These are phyloP conservation scores for Asterionellopsis glacialis DNA, from an alignment of 108 stramenopile genomes.

Conservation along the genomic window DNA sequence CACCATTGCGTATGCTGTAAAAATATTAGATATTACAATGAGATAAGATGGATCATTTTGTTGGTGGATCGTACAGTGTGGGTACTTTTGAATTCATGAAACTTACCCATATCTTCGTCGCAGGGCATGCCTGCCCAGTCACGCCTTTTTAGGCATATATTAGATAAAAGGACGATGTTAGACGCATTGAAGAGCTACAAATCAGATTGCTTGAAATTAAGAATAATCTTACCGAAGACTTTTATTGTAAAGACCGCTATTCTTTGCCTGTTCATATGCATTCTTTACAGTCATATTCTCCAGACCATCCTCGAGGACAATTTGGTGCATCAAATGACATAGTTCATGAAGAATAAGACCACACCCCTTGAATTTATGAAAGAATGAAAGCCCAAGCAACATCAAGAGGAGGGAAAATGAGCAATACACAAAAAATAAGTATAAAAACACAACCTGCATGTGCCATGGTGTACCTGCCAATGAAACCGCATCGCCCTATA, in stretches of 20 bases:
- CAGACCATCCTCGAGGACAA: slow-evolving; percentile 55
- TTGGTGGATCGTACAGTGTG: background rate
- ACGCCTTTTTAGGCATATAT: slow-evolving; percentile 23
- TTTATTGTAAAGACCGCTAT: slow-evolving; percentile 48
- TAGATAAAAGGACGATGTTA: background rate
- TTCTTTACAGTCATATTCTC: slow-evolving; percentile 39
- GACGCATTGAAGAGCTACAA: background rate
- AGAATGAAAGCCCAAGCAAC: too few species aligned
- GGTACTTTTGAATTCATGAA: background rate
- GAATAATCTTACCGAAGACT: slow-evolving; percentile 25
- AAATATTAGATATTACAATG: background rate
- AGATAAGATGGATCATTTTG: background rate
- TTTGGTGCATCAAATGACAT: slow-evolving; percentile 82
- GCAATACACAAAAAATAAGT: too few species aligned
- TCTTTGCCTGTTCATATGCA: slow-evolving; percentile 31
- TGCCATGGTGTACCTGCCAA: slow-evolving; percentile 44
- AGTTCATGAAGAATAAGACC: slow-evolving; percentile 80
- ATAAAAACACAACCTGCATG: too few species aligned
- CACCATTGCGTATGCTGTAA: slow-evolving; percentile 58
- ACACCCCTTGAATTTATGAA: slow-evolving; percentile 48
- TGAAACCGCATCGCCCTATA: slow-evolving; percentile 69
- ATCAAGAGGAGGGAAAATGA: too few species aligned
- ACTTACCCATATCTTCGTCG: slow-evolving; percentile 47
- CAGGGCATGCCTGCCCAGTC: slow-evolving; percentile 72
- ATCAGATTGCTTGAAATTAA: background rate